Evolutionary conservation across 345 rosid genomes (phyloP).

Genomic region (Excoecaria agallocha): DNA sequence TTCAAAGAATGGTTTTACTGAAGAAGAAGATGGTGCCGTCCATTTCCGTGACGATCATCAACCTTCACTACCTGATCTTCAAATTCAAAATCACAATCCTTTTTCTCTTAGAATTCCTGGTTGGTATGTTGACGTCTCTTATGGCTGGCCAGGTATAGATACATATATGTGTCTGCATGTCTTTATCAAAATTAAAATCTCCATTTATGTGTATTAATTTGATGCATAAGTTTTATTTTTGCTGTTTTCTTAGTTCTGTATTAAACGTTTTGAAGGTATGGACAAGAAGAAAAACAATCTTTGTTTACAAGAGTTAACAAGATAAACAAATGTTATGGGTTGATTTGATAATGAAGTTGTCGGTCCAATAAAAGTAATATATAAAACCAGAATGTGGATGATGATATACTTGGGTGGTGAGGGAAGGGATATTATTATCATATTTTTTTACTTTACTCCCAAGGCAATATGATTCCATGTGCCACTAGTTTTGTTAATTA

Average conservation of each 20-base stretch:
- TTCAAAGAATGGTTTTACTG: neutral
- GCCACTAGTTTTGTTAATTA: neutral
- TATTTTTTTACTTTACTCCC: neutral
- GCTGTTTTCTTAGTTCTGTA: too few species aligned
- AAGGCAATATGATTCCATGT: constrained; percentile 1
- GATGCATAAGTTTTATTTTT: too few species aligned
- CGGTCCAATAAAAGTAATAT: neutral
- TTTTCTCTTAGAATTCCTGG: constrained; percentile 8
- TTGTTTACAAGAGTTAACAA: too few species aligned
- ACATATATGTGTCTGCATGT: too few species aligned
- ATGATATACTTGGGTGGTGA: neutral
- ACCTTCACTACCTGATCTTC: neutral
- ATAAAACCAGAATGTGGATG: neutral
- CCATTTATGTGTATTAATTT: too few species aligned
- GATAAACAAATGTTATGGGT: too few species aligned
- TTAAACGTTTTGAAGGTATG: too few species aligned
- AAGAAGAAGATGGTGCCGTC: neutral
- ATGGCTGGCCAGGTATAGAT: constrained; percentile 23
- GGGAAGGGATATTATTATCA: neutral
- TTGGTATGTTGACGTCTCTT: constrained; percentile 13
- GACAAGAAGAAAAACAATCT: too few species aligned
- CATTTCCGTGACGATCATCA: too few species aligned
- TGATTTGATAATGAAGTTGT: neutral
- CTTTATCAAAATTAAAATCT: too few species aligned
- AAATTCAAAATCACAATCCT: neutral